Evolutionary conservation across 352 stramenopile genomes (phyloP).

Genomic region (Thraustotheca clavata): DNA sequence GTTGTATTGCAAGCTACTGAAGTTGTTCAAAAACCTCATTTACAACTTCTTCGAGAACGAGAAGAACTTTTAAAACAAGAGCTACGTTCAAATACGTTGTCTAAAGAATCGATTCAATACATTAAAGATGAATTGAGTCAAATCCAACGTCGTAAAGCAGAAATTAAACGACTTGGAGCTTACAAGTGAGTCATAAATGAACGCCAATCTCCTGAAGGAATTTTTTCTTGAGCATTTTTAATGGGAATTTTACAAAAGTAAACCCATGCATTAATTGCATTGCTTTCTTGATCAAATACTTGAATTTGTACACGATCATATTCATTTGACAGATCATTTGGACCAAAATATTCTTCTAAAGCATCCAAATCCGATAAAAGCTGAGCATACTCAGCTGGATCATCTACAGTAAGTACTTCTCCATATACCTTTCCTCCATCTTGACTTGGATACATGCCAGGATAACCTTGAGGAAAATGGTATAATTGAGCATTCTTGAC

Average conservation of each 20-base stretch:
- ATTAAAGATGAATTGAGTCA: constrained; percentile 8
- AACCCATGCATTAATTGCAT: not conserved
- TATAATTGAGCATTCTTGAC: not conserved
- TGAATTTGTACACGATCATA: constrained; percentile 17
- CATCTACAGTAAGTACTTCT: constrained; percentile 14
- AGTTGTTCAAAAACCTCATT: not conserved
- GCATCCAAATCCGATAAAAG: not conserved
- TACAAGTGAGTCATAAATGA: not conserved
- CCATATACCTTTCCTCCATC: constrained; percentile 1
- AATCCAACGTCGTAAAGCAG: constrained; percentile 8
- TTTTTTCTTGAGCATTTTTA: not conserved
- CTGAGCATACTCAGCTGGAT: constrained; percentile 3
- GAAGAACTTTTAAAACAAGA: not conserved
- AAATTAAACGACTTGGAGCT: not conserved
- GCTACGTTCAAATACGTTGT: not conserved
- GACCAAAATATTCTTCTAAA: constrained; percentile 15
- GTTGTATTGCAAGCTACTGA: constrained; percentile 3
- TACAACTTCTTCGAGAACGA: not conserved
- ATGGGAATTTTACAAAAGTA: constrained; percentile 17
- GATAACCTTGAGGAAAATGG: constrained; percentile 8
- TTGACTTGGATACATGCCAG: constrained; percentile 3
- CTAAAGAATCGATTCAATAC: not conserved
- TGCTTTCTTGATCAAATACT: not conserved
- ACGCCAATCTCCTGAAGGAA: constrained; percentile 13
- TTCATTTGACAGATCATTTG: constrained; percentile 14